phyloP scores from a whole-genome alignment of 2,329 filamentous ascomycete species.

The Penicillium hordei region DNA sequence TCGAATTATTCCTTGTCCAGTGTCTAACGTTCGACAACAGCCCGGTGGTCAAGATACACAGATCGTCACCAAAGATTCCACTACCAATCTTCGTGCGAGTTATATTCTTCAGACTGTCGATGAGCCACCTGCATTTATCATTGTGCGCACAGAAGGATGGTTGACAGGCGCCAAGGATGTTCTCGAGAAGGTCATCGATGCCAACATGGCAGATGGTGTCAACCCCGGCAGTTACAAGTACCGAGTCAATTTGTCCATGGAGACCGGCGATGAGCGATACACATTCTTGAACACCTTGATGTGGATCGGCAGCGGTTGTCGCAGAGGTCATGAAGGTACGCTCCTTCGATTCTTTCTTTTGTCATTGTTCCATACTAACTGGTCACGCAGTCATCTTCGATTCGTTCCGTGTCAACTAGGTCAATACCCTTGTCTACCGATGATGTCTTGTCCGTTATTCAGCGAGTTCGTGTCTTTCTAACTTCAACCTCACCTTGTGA shows the following conservation, averaged over 20 bases:
- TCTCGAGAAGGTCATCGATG: conserved; percentile 50
- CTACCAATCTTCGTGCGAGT: conserved; percentile 46
- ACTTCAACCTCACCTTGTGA: conserved; percentile 9
- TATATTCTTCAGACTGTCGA: conserved; percentile 53
- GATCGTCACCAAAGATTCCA: conserved; percentile 49
- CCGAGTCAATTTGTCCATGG: conserved; percentile 49
- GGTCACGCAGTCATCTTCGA: conserved; percentile 35
- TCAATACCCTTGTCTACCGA: conserved; percentile 1
- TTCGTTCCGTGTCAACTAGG: conserved; percentile 40
- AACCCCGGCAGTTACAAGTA: conserved; percentile 53
- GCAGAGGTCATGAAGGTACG: conserved; percentile 48
- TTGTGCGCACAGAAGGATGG: conserved; percentile 50
- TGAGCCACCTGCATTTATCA: conserved; percentile 52
- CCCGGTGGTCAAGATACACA: conserved; percentile 54
- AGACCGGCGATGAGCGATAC: conserved; percentile 52
- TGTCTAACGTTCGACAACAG: conserved; percentile 27
- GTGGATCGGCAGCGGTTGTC: conserved; percentile 52
- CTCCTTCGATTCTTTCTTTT: not conserved
- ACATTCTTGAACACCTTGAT: conserved; percentile 51
- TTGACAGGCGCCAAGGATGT: conserved; percentile 51
- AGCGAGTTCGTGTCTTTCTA: conserved; percentile 19
- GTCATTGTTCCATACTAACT: conserved; percentile 7
- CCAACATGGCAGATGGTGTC: conserved; percentile 45
- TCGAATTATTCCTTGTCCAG: not conserved
- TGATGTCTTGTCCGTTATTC: conserved; percentile 21